Conservation (phyloP, 768 basidiomycete genomes). For the Lentinula detonsa region DNA sequence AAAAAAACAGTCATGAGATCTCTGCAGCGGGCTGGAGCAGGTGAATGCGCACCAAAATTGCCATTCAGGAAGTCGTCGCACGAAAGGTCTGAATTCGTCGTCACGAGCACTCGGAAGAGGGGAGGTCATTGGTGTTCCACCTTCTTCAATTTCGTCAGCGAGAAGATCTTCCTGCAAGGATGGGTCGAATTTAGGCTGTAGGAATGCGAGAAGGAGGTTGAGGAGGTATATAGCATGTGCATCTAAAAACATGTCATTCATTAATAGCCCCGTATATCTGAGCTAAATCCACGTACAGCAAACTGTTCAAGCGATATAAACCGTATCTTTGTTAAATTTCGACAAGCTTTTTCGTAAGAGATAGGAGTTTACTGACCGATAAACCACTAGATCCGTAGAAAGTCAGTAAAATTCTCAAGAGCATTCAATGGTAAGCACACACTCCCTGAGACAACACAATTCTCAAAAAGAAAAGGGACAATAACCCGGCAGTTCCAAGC, state of each 20-base stretch:
- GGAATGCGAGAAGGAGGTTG: conserved; percentile 93
- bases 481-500: conserved; percentile 66
- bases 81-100: conserved; percentile 97
- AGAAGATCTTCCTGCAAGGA: conserved; percentile 89
- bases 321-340: neutral
- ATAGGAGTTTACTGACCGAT: conserved; percentile 4
- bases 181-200: conserved; percentile 97
- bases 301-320: conserved; percentile 27
- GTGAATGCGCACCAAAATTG: conserved; percentile 69
- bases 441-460: conserved; percentile 90
- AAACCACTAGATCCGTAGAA: conserved; percentile 6
- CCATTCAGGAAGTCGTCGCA: conserved; percentile 93
- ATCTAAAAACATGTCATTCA: conserved; percentile 36
- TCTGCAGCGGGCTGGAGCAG: neutral
- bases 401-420: neutral
- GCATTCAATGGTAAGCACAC: conserved; percentile 25
- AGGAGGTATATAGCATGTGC: conserved; percentile 93
- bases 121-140: conserved; percentile 43
- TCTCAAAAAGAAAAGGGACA: conserved; percentile 74
- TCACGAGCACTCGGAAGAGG: conserved; percentile 68
- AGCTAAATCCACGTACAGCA: conserved; percentile 51
- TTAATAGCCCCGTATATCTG: conserved; percentile 1
- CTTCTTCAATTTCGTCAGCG: conserved; percentile 94
- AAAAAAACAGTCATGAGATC: neutral
- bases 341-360: neutral